phyloP scores from a whole-genome alignment of 2,329 filamentous ascomycete species.

The Exserohilum rostratum region DNA sequence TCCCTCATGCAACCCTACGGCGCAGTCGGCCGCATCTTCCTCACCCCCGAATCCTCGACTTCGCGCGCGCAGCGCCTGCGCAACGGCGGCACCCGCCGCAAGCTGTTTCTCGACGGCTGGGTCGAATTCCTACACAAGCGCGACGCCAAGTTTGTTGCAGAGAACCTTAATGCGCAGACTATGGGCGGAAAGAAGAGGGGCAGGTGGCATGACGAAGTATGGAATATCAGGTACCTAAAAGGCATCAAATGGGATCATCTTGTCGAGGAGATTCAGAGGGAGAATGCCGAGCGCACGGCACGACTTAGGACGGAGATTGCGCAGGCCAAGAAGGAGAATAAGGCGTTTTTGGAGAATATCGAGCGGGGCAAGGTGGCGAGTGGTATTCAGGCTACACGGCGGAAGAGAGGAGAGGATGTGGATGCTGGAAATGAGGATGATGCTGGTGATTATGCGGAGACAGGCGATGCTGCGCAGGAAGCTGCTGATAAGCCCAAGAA shows the following conservation, averaged over 20 bases:
- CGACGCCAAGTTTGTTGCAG: conserved; percentile 77
- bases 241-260: conserved; percentile 79
- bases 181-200: conserved; percentile 84
- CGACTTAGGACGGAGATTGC: conserved; percentile 79
- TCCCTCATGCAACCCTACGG: conserved; percentile 78
- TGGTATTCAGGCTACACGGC: conserved; percentile 61
- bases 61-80: conserved; percentile 70
- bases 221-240: conserved; percentile 81
- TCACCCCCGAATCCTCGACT: conserved; percentile 74
- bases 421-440: conserved; percentile 29
- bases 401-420: conserved; percentile 56
- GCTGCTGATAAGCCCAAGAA: conserved; percentile 33
- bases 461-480: conserved; percentile 38
- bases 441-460: too few relatives aligned
- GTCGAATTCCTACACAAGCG: conserved; percentile 79
- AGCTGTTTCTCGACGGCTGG: conserved; percentile 84
- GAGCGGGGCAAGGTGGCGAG: conserved; percentile 79
- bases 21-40: conserved; percentile 76
- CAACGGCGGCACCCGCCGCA: conserved; percentile 81
- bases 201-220: conserved; percentile 85
- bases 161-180: conserved; percentile 75
- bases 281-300: conserved; percentile 79
- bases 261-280: conserved; percentile 78
- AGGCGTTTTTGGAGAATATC: conserved; percentile 78
- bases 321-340: conserved; percentile 78